Evolutionary conservation across 306 rosid genomes (phyloP), one percentile per base, ranked within the genome.

Genomic region (Trichosanthes truncata): DNA sequence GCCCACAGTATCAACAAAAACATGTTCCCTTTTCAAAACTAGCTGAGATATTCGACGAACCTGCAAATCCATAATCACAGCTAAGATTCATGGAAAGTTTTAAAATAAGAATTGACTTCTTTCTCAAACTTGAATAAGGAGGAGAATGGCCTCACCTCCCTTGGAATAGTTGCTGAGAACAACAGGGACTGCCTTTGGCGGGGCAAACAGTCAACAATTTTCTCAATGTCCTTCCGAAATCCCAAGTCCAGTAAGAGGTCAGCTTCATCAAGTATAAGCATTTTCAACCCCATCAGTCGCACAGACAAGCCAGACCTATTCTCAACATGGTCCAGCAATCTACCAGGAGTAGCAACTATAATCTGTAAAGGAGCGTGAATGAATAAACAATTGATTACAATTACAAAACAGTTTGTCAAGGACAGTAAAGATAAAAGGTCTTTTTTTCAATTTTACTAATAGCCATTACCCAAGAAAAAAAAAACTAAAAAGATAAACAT

Each of bases 261-360:
- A 68, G 91, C 97, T 92, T 95, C 97, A 80, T 95, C 98, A 82
- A 95, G 93, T 82, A 92, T 87, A 60, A 95, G 91, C 93, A 95
- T 92, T 88, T 81, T 90, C 89, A 92, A 80, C 49, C 92, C 89
- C 98, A 95, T 95, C 80, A 92, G 85, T 46, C 91, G 88, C 56
- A 84, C 78, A 38, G 98, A 95, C 86, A 95, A 83, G 56, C 97
- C 95, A 53, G 97, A 89, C 82, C 84, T 92, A 74, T 87, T 90
- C 87, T 95, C 98, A 73, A 95, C 73, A 79, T 95, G 98, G 81
- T 95, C 98, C 78, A 95, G 89, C 89, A 95, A 87, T 86, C 98
- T 87, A 78, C 97, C 98, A 69, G 97, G 97, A 65, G 98, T 92
- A 65, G 97, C 98, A 80, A 95, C 97, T 79, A 92, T 85, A 65